phyloP scores from a whole-genome alignment of 441 rosid genomes.

The Dalechampia spathulata region DNA sequence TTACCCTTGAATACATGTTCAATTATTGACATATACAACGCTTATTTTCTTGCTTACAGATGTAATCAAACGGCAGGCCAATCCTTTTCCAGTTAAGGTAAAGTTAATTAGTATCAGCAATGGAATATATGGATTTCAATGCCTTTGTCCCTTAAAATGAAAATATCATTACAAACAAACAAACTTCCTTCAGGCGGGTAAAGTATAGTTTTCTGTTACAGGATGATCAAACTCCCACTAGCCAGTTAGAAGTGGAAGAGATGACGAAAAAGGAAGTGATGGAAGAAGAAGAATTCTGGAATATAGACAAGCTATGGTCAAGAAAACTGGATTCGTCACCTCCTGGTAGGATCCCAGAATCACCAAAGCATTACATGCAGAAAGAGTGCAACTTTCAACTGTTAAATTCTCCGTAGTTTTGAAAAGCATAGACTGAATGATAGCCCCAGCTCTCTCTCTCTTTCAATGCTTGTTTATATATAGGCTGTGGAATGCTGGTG shows the following conservation, averaged over 20 bases:
- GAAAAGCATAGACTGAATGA: conserved; percentile 18
- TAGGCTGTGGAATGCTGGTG: no score
- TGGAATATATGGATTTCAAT: no score
- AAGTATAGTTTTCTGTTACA: conserved; percentile 7
- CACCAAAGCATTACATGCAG: conserved; percentile 21
- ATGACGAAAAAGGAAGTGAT: conserved; percentile 29
- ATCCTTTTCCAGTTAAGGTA: no score
- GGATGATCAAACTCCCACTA: conserved; percentile 27
- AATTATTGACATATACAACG: no score
- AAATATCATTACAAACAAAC: no score
- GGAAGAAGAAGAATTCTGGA: conserved; percentile 14
- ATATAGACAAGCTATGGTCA: conserved; percentile 5
- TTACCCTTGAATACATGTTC: no score
- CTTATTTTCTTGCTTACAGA: no score
- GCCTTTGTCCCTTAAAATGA: no score
- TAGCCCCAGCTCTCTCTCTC: no score
- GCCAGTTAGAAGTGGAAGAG: conserved; percentile 25
- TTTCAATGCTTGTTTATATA: conserved; percentile 2
- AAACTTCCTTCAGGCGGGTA: not conserved
- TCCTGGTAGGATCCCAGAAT: conserved; percentile 23
- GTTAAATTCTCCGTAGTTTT: conserved; percentile 29
- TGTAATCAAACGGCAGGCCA: no score
- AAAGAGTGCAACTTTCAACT: conserved; percentile 20
- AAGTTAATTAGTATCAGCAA: no score
- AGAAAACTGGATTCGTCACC: conserved; percentile 26